These are phyloP conservation scores for Penicillium sp. DNA, from an alignment of 2,329 filamentous ascomycete species.

Conservation along the genomic window DNA sequence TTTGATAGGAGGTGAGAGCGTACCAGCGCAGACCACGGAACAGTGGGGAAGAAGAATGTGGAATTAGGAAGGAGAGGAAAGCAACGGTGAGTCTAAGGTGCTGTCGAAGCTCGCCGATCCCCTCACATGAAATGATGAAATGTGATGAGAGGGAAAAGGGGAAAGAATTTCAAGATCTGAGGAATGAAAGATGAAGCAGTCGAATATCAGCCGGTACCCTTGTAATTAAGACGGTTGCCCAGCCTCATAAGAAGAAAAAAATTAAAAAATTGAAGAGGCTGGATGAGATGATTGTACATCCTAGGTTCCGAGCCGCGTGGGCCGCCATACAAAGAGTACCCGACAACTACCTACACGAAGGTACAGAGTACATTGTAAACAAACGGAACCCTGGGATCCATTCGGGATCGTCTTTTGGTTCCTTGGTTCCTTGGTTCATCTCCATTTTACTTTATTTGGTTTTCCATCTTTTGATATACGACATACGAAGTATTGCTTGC, in stretches of 20 bases:
- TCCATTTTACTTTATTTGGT: background rate
- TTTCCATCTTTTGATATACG: background rate
- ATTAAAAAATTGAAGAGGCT: background rate
- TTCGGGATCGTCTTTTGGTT: conserved; percentile 6
- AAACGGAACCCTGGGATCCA: background rate
- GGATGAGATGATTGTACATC: conserved; percentile 6
- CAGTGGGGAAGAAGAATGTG: conserved; percentile 6
- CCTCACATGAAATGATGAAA: conserved; percentile 18
- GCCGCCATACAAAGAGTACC: conserved; percentile 1
- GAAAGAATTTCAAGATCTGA: conserved; percentile 5
- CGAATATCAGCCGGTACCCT: conserved; percentile 2
- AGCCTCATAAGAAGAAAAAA: conserved; percentile 5
- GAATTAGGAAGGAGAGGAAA: conserved; percentile 6
- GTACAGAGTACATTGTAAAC: background rate
- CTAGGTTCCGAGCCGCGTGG: conserved; percentile 1
- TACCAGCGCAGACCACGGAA: conserved; percentile 22
- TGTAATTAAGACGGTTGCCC: conserved; percentile 1
- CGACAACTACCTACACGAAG: background rate
- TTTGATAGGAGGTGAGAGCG: conserved; percentile 11
- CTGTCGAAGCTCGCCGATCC: conserved; percentile 16
- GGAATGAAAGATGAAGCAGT: conserved; percentile 8
- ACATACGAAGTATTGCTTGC: no score
- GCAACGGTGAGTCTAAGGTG: conserved; percentile 1
- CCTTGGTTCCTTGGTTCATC: conserved; percentile 6
- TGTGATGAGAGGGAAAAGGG: conserved; percentile 4